phyloP scores from a whole-genome alignment of 768 basidiomycete species.

The Candolleomyces eurysporus region DNA sequence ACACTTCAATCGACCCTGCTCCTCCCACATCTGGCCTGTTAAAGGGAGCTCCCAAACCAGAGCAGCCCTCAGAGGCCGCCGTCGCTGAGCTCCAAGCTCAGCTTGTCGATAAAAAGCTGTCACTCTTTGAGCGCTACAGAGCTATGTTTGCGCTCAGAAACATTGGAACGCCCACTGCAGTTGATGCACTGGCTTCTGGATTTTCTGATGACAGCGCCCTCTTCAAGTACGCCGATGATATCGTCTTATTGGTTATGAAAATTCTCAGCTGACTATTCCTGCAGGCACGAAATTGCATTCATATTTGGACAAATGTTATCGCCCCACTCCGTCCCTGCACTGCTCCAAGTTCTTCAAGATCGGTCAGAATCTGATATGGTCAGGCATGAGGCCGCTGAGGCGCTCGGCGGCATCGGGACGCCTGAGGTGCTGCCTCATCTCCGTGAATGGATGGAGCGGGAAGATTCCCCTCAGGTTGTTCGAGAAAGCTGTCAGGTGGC shows the following conservation, averaged over 20 bases:
- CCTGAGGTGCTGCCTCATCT: conserved; percentile 88
- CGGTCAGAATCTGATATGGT: conserved; percentile 89
- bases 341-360: conserved; percentile 76
- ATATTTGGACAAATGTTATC: conserved; percentile 96
- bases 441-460: conserved; percentile 76
- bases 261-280: background rate
- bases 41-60: conserved; percentile 48
- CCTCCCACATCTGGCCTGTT: conserved; percentile 71
- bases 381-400: conserved; percentile 97
- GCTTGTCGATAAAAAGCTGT: conserved; percentile 62
- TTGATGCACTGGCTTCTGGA: conserved; percentile 88
- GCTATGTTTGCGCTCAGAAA: conserved; percentile 98
- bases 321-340: conserved; percentile 80
- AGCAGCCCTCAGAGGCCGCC: conserved; percentile 43
- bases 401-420: conserved; percentile 94
- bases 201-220: conserved; percentile 87
- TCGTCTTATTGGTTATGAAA: background rate
- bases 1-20: conserved; percentile 87
- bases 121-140: conserved; percentile 91
- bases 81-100: conserved; percentile 56
- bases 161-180: conserved; percentile 80
- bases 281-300: conserved; percentile 96
- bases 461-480: conserved; percentile 85
- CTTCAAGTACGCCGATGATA: conserved; percentile 70
- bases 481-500: conserved; percentile 96